Base-by-base conservation (phyloP, 2,329 filamentous ascomycete species). In the Pseudocercospora ulei region DNA sequence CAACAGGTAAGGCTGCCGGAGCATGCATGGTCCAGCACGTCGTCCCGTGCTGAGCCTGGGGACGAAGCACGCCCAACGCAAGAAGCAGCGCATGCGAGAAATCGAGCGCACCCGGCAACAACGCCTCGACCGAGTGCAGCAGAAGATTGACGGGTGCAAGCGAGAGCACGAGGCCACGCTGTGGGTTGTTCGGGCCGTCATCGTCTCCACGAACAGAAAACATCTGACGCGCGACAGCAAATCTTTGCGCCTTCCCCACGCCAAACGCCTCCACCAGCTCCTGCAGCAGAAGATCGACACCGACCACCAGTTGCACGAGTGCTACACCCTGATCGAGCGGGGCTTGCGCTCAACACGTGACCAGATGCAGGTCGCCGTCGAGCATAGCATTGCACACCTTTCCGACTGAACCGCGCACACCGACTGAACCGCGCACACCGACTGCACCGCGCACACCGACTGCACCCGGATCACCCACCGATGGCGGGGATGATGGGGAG, bases 231-330 rank as follows among this genome's bases (percentile, higher is more conserved):
- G 3, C 13, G 14, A 7, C 39, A 46, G 38, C 8, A 31, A 25
- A 8, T 19, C 16, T 7, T 18, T 40, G 3, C 47, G 37, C 4
- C 47, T 39, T 6, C 51, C 52, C 12, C 48, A 53, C 18, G 18
- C 54, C 23, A 39, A 48, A 16, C 46, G 41, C 7, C 41, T 56
- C n/a, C 31, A 44, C 9, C 36, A 46, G 20, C 44, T 56, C 7
- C 36, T 53, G 6, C 28, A 38, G 6, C 39, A 42, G 36, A 49
- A 49, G 33, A 39, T 40, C n/a, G 34, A 46, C 6, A 17, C 51
- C 3, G 44, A 52, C 14, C 14, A 8, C 6, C 18, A 47, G 13
- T 38, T 52, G 7, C 38, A 49, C 0, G 34, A 37, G 4, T 48
- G 39, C 12, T 27, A 37, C 12, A 33, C 14, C 6, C 25, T 44